Conservation (phyloP, 2,329 filamentous ascomycete genomes). For the Grosmannia serpens region DNA sequence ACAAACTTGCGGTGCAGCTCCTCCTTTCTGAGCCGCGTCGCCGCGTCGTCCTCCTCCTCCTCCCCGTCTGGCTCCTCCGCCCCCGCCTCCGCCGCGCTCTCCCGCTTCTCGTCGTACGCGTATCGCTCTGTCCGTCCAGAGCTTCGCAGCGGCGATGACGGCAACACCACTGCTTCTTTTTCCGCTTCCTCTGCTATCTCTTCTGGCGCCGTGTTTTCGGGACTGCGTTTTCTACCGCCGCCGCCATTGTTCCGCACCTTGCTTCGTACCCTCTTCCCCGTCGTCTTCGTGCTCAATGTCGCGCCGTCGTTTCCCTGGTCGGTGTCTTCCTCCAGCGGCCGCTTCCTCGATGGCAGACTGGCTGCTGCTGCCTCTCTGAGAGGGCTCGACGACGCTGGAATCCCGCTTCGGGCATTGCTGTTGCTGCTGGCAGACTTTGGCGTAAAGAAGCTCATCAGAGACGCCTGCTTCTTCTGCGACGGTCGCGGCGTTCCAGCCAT, state of each 20-base stretch:
- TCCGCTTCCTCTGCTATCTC: neutral
- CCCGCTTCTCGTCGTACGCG: conserved; percentile 27
- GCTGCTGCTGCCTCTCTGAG: conserved; percentile 11
- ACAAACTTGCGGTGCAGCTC: conserved; percentile 76
- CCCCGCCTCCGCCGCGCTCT: conserved; percentile 23
- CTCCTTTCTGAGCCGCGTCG: conserved; percentile 47
- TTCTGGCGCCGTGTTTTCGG: neutral
- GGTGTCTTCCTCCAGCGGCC: conserved; percentile 36
- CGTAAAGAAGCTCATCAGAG: conserved; percentile 78
- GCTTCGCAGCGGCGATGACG: conserved; percentile 14
- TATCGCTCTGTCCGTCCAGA: conserved; percentile 39
- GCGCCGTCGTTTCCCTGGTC: conserved; percentile 26
- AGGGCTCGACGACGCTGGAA: conserved; percentile 18
- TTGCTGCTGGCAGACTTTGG: conserved; percentile 40
- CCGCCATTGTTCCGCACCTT: neutral
- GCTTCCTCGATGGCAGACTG: conserved; percentile 29
- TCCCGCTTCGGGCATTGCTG: neutral
- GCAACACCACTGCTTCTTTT: conserved; percentile 12
- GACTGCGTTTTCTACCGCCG: neutral
- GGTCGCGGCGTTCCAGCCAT: conserved; percentile 30
- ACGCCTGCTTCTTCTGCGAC: conserved; percentile 58
- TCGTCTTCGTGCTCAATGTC: neutral
- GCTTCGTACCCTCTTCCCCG: conserved; percentile 17
- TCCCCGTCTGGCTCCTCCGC: conserved; percentile 27
- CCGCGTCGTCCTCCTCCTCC: conserved; percentile 24